Evolutionary conservation across 2,329 filamentous ascomycete genomes (phyloP).

Genomic region (Aspergillus pseudoterreus): DNA sequence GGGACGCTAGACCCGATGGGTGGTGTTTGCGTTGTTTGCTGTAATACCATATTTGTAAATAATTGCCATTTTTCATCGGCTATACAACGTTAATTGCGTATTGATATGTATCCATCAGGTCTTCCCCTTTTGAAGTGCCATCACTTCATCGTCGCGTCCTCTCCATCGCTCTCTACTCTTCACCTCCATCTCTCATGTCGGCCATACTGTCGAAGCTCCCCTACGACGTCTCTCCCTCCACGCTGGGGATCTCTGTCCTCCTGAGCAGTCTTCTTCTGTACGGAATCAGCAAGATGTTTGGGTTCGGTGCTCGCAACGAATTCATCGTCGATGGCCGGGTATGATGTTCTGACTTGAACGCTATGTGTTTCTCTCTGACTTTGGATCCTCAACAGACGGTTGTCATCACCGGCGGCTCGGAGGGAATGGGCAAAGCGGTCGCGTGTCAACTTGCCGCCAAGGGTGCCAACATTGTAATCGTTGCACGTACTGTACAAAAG

Average conservation of each 20-base stretch:
- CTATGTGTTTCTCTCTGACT: neutral
- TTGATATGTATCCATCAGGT: no score
- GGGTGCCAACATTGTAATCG: constrained; percentile 82
- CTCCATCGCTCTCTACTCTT: constrained; percentile 8
- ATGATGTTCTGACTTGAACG: constrained; percentile 20
- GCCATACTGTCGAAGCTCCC: constrained; percentile 13
- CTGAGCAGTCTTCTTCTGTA: constrained; percentile 28
- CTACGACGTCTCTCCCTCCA: constrained; percentile 22
- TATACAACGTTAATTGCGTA: neutral
- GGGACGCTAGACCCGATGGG: constrained; percentile 11
- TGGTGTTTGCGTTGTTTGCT: constrained; percentile 18
- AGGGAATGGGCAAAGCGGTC: constrained; percentile 81
- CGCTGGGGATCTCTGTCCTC: constrained; percentile 29
- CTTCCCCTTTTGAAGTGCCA: no score
- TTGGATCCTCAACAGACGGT: constrained; percentile 60
- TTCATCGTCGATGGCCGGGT: constrained; percentile 85
- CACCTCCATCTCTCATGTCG: constrained; percentile 18
- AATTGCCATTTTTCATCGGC: neutral
- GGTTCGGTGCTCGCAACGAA: constrained; percentile 57
- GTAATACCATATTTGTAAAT: neutral
- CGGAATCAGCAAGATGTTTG: constrained; percentile 36
- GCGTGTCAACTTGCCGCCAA: constrained; percentile 72
- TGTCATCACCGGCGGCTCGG: constrained; percentile 84
- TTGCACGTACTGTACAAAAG: constrained; percentile 72
- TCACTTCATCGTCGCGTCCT: constrained; percentile 3